Evolutionary conservation across 2,329 filamentous ascomycete species (phyloP).

Genomic region (Trichoderma brevicompactum): DNA sequence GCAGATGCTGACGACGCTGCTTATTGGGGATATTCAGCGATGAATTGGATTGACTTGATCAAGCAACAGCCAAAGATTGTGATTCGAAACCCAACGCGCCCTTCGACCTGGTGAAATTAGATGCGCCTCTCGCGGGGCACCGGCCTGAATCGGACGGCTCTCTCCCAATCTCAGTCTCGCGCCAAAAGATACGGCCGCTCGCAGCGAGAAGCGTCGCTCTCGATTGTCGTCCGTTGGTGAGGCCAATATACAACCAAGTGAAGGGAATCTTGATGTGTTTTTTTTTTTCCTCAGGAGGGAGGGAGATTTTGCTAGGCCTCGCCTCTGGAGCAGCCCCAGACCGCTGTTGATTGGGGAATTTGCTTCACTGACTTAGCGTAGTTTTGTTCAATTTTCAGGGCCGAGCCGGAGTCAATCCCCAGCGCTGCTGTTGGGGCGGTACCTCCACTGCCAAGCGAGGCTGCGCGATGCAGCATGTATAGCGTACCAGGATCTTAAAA

Average conservation of each 20-base stretch:
- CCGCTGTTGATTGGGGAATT: constrained; percentile 28
- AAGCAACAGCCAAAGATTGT: neutral
- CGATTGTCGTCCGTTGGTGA: constrained; percentile 3
- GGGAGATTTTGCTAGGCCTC: constrained; percentile 14
- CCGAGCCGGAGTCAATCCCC: neutral
- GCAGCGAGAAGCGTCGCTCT: constrained; percentile 23
- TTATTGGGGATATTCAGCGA: neutral
- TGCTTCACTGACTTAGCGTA: constrained; percentile 3
- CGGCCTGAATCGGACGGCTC: constrained; percentile 16
- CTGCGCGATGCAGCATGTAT: neutral
- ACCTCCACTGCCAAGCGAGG: neutral
- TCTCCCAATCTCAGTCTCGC: constrained; percentile 20
- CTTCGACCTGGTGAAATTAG: neutral
- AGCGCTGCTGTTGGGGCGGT: constrained; percentile 1
- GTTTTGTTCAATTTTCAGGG: constrained; percentile 6
- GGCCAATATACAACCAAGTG: neutral
- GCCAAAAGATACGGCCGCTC: constrained; percentile 13
- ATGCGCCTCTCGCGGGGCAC: constrained; percentile 24
- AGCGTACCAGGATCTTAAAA: neutral
- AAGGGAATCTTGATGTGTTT: neutral
- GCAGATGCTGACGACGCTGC: neutral
- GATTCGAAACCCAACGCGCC: constrained; percentile 4
- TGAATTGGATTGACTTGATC: neutral
- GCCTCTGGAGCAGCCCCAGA: constrained; percentile 22
- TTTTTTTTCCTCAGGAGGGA: constrained; percentile 14